Base-by-base conservation (phyloP, 2,329 filamentous ascomycete species). In the Diplodia scrobiculata region DNA sequence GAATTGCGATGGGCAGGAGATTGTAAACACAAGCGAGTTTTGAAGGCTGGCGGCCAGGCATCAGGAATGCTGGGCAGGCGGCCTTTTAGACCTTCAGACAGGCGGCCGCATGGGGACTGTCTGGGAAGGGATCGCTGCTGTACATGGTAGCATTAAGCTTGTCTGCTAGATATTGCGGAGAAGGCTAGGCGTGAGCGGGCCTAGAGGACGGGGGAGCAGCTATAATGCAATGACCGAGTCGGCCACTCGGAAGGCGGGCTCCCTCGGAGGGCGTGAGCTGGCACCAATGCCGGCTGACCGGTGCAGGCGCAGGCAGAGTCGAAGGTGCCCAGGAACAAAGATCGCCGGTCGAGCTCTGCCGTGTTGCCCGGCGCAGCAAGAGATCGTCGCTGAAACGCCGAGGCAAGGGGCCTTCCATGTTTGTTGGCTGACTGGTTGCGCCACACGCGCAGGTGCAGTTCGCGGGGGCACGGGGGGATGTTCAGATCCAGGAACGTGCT, bases 401-500 rank as follows among this genome's bases (percentile, higher is more conserved):
- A 50, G 58, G 41, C 58, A 62, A 62, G 58, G 58, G 58, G 10
- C n/a, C 58, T 50, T 62, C 45, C 58, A 62, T 62, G 58, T 48
- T 62, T 29, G 36, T 32, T 45, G 53, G 53, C 53, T 27, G 13
- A 17, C 52, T 34, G 29, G 45, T 58, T 19, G 53, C 53, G 53
- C 32, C 52, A 34, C 29, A 19, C 41, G 52, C 10, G 29, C 29
- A 36, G 32, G 7, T 32, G 25, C 25, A 47, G n/a, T 59, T 58
- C 55, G 55, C 55, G 38, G 55, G 58, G 25, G 25, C 25, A 25
- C 25, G 25, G 25, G 25, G 58, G 21, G 45, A 50, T 62, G 58
- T 36, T 36, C 45, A 50, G 58, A n/a, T 62, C 45, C 58, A 62
- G 58, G 58, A 62, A 62, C 58, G 58, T 50, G 58, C 58, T 62